Base-by-base conservation (phyloP, 2,329 filamentous ascomycete genomes). In the Leptographium flavum region DNA sequence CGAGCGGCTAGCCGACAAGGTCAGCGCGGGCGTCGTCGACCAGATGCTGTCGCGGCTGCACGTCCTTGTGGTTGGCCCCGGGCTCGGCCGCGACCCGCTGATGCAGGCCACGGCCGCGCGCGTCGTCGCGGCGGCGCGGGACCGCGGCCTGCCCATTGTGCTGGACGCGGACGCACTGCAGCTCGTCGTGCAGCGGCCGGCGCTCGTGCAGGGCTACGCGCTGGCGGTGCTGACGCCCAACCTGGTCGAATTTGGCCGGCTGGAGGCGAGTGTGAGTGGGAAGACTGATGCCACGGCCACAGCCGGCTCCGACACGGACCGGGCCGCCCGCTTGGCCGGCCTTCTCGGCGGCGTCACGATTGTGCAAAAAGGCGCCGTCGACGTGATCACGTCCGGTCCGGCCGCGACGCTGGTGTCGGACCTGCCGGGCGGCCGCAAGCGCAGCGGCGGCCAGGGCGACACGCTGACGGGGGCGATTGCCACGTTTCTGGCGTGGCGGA, bases 401-500 rank as follows among this genome's bases (percentile, higher is more conserved):
- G 3, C 19, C 13, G 68, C 73, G 47, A 70, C 71, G 45, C 64
- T 88, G 23, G 67, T 83, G 0, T 83, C 81, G 23, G 87, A 94
- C 54, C 64, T 88, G 3, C 65, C 77, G 56, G 92, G 92, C 9
- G 90, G 90, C 1, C 64, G 79, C 60, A 98, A 98, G 74, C 73
- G 92, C 52, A 90, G 85, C 47, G 92, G 90, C 40, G 92, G 92
- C 0, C 92, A 98, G 64, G 92, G 92, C 2, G 92, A 98, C 64
- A 96, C 92, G 4, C 67, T 98, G 52, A 96, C 92, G 0, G 92
- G 92, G 2, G 80, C 80, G 30, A 67, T 98, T 52, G 92, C 84
- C 1, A 96, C 92, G 4, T 78, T 98, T 53, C 63, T 96, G 51
- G 88, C 78, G 2, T 98, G 90, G 80, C 73, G 90, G 49, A 81